phyloP scores from a whole-genome alignment of 305 asterid genomes.

The Euphrasia arctica region DNA sequence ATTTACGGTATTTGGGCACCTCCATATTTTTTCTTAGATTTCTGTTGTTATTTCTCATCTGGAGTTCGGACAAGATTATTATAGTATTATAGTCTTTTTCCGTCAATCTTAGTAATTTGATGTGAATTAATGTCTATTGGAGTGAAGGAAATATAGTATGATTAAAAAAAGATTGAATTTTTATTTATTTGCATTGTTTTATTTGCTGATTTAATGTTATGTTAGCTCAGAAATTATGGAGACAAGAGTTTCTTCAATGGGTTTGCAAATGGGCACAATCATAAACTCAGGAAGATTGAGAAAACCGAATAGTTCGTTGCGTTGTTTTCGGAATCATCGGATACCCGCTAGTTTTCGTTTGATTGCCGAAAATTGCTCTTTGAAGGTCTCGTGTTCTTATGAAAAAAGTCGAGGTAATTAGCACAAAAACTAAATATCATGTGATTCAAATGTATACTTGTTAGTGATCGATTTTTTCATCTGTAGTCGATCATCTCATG shows the following conservation, averaged over 20 bases:
- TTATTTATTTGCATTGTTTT: neutral
- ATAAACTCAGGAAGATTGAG: constrained; percentile 31
- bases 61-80: neutral
- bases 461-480: constrained; percentile 12
- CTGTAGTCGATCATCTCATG: neutral
- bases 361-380: constrained; percentile 26
- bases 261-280: constrained; percentile 46
- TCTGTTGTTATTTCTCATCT: neutral
- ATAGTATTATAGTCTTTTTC: neutral
- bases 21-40: neutral
- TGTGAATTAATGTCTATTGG: neutral
- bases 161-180: neutral
- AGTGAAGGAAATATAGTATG: neutral
- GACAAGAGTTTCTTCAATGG: constrained; percentile 41
- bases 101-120: neutral
- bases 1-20: neutral
- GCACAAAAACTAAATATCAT: neutral
- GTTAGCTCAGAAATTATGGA: constrained; percentile 40
- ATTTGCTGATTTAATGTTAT: neutral
- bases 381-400: constrained; percentile 60
- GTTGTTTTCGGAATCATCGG: constrained; percentile 33
- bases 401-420: constrained; percentile 57
- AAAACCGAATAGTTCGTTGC: constrained; percentile 36
- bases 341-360: constrained; percentile 33
- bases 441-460: constrained; percentile 9